Percentiles rank a stretch among this genome's conserved stretches.
Evolutionary conservation across 2,329 filamentous ascomycete genomes (phyloP).

Genomic region (Knoxdaviesia capensis): DNA sequence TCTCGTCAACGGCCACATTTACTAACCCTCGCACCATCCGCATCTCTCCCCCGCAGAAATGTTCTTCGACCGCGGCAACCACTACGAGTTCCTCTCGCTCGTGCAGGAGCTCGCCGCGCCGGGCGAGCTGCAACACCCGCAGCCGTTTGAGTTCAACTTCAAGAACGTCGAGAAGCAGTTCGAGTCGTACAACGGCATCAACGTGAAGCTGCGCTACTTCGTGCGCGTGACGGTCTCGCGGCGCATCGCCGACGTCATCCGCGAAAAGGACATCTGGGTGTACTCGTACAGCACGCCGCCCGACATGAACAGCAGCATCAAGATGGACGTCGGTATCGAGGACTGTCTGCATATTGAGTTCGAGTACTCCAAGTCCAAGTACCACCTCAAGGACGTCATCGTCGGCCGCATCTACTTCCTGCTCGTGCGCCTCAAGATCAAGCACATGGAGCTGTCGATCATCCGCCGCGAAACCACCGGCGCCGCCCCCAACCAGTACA

Average conservation of each 20-base stretch:
- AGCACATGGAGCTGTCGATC: constrained; percentile 98
- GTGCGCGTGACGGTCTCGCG: constrained; percentile 89
- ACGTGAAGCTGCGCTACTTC: constrained; percentile 97
- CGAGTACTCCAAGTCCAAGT: constrained; percentile 98
- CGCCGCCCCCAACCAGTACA: constrained; percentile 94
- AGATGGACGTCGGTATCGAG: constrained; percentile 99
- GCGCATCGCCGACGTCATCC: constrained; percentile 92
- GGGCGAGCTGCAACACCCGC: constrained; percentile 93
- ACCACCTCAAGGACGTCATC: constrained; percentile 97
- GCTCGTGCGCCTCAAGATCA: constrained; percentile 92
- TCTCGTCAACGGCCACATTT: neutral
- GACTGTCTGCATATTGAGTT: constrained; percentile 99
- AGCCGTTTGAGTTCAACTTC: constrained; percentile 99
- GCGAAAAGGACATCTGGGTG: constrained; percentile 99
- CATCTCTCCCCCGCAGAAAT: constrained; percentile 43
- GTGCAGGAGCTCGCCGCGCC: constrained; percentile 93
- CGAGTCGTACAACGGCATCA: constrained; percentile 99
- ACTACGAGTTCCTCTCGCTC: constrained; percentile 95
- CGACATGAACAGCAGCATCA: constrained; percentile 95
- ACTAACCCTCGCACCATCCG: neutral
- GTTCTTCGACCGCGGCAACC: constrained; percentile 98
- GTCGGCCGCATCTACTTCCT: constrained; percentile 97
- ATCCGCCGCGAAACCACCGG: constrained; percentile 94
- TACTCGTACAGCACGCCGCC: constrained; percentile 97
- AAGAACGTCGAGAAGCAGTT: constrained; percentile 99